Percentiles rank a stretch among this genome's conserved stretches.
Conservation (phyloP, 2,329 filamentous ascomycete species). For the Aspergillus sp. region DNA sequence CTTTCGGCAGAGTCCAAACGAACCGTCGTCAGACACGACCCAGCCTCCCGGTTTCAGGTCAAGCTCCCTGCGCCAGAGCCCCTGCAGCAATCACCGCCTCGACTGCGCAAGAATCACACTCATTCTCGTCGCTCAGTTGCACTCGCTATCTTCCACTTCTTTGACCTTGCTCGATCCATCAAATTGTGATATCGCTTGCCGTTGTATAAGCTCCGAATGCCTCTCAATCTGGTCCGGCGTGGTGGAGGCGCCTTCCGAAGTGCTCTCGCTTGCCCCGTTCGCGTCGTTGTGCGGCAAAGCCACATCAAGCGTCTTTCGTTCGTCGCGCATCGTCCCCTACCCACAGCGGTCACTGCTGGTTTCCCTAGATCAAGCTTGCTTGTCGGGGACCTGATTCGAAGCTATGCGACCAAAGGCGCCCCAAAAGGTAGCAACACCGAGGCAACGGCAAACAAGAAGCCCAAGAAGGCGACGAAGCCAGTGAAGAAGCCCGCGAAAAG, state of each 20-base stretch:
- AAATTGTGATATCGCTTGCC: background rate
- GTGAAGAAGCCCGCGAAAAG: background rate
- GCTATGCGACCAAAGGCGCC: constrained; percentile 39
- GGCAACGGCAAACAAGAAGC: constrained; percentile 25
- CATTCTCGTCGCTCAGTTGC: background rate
- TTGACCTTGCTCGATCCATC: background rate
- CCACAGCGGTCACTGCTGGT: constrained; percentile 19
- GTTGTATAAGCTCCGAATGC: constrained; percentile 32
- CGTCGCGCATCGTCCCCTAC: constrained; percentile 22
- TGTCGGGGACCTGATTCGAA: constrained; percentile 29
- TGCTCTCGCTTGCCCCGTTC: constrained; percentile 31
- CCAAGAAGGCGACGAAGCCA: constrained; percentile 20
- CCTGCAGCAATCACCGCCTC: constrained; percentile 14
- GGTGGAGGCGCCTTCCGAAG: constrained; percentile 37
- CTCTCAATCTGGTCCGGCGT: constrained; percentile 37
- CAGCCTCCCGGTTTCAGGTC: constrained; percentile 37
- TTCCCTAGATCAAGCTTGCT: constrained; percentile 22
- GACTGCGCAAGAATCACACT: constrained; percentile 6
- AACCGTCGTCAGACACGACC: constrained; percentile 22
- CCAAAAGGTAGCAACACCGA: constrained; percentile 27
- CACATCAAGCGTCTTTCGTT: constrained; percentile 35
- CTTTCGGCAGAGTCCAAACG: constrained; percentile 33
- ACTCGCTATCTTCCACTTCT: constrained; percentile 1
- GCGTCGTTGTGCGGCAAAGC: constrained; percentile 31
- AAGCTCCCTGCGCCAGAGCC: constrained; percentile 20